Percentiles rank a stretch among this genome's conserved stretches.
Evolutionary conservation across 129 eudicot species (phyloP).

Genomic region (Helichrysum umbraculigerum): DNA sequence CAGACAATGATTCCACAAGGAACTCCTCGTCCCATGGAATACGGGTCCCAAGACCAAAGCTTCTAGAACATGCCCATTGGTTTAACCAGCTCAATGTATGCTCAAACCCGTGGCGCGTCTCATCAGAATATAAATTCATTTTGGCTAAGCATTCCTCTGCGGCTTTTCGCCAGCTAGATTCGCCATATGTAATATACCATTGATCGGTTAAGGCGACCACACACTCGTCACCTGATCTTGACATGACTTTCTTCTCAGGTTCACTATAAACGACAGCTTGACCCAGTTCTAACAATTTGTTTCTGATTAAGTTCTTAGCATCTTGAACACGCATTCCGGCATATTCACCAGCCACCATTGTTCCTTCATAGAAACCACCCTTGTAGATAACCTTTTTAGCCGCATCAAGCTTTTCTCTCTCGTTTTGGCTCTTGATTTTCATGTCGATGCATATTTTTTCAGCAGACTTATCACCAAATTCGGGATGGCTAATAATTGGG

Average conservation of each 20-base stretch:
- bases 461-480: no score
- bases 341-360: slow-evolving; percentile 67
- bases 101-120: slow-evolving; percentile 83
- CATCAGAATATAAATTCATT: slow-evolving; percentile 80
- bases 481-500: no score
- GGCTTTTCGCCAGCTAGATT: slow-evolving; percentile 54
- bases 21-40: slow-evolving; percentile 93
- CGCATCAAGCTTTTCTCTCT: slow-evolving; percentile 84
- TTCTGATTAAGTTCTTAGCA: slow-evolving; percentile 59
- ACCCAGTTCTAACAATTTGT: slow-evolving; percentile 57
- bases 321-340: slow-evolving; percentile 77
- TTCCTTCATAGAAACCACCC: slow-evolving; percentile 85
- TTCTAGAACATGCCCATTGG: slow-evolving; percentile 93
- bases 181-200: slow-evolving; percentile 89
- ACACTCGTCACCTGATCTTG: slow-evolving; percentile 94
- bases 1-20: slow-evolving; percentile 88
- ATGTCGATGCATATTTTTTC: slow-evolving; percentile 56
- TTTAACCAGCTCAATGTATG: slow-evolving; percentile 86
- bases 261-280: slow-evolving; percentile 87
- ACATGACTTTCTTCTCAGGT: slow-evolving; percentile 88
- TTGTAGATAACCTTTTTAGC: slow-evolving; percentile 44
- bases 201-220: slow-evolving; percentile 96
- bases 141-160: slow-evolving; percentile 70
- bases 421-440: slow-evolving; percentile 88
- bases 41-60: slow-evolving; percentile 87